Evolutionary conservation across 371 early-diverging fungal species (phyloP), one percentile per base, ranked within the genome.

Genomic region (Actinomortierella wolfii): DNA sequence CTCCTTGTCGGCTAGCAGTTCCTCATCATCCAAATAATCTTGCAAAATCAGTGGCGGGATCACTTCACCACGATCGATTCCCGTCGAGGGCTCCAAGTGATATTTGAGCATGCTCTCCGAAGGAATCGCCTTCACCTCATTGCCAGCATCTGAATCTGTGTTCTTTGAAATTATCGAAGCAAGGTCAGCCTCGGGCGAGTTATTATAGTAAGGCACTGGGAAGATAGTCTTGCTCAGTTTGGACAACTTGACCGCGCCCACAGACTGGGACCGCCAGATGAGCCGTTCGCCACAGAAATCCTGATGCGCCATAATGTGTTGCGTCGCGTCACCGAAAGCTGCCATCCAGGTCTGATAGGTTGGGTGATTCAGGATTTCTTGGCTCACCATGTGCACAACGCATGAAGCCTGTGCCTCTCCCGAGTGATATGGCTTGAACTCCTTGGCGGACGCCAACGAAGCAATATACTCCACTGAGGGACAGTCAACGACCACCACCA

Each of bases 401-500:
- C 67, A 71, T 1, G 34, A 4, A 34, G 34, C 4, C 34, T 67
- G 44, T 75, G 59, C 41, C 42, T 51, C 43, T 49, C 14, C 54
- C 8, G 60, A 57, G 29, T 84, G 66, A 53, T 77, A 84, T 4
- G 65, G 61, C 7, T 69, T 56, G 55, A 92, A 89, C 45, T 71
- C 73, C 14, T 76, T 53, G 14, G 85, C 76, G 3, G 62, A 41
- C 6, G 83, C 64, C 20, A 97, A 57, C 14, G 81, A 73, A 25
- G 76, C 66, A 21, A 97, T 78, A 67, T 94, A 94, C 0, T 66
- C 76, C 3, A 65, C 45, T 26, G 80, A 73, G 1, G 96, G 97
- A 55, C 94, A 92, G 54, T 96, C 98, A n/a, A 94, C 64, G 20
- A 98, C 81, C 44, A 94, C 77, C 68, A 96, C 92, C 7, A 86